These are phyloP conservation scores for Colletotrichum aenigma DNA, from an alignment of 2,329 filamentous ascomycete genomes.

Conservation along the genomic window DNA sequence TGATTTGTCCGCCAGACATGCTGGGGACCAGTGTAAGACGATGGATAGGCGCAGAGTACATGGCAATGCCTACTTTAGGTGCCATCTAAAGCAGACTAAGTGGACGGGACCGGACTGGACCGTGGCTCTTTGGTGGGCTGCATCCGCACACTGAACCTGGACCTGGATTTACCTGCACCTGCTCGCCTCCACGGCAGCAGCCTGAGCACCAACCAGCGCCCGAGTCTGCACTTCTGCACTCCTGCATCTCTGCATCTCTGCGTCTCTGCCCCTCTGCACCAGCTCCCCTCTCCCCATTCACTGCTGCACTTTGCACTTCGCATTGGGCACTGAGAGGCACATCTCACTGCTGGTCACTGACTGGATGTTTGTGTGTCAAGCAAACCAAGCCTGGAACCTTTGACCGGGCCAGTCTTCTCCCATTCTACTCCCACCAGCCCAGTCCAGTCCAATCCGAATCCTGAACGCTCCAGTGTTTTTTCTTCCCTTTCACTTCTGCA, in stretches of 20 bases:
- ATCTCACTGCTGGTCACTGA: background rate
- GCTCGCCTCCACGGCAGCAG: background rate
- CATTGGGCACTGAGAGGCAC: background rate
- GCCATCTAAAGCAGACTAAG: background rate
- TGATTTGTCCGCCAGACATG: conserved; percentile 6
- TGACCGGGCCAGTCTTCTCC: background rate
- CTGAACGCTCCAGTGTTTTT: background rate
- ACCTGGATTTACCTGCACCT: background rate
- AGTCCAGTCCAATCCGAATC: background rate
- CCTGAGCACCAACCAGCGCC: background rate
- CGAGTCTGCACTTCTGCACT: background rate
- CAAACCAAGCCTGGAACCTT: background rate
- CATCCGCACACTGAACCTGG: background rate
- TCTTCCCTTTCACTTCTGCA: background rate
- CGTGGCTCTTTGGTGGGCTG: conserved; percentile 1
- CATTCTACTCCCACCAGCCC: background rate
- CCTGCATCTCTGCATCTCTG: background rate
- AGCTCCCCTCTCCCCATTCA: background rate
- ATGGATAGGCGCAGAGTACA: background rate
- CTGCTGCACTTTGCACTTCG: background rate
- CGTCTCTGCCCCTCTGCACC: background rate
- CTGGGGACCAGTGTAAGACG: background rate
- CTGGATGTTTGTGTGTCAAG: background rate
- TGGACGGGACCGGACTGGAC: conserved; percentile 16
- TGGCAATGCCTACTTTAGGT: background rate